Percentiles rank a stretch among this genome's conserved stretches.
Conservation (phyloP, 2,329 filamentous ascomycete genomes). For the Zymoseptoria ardabiliae region DNA sequence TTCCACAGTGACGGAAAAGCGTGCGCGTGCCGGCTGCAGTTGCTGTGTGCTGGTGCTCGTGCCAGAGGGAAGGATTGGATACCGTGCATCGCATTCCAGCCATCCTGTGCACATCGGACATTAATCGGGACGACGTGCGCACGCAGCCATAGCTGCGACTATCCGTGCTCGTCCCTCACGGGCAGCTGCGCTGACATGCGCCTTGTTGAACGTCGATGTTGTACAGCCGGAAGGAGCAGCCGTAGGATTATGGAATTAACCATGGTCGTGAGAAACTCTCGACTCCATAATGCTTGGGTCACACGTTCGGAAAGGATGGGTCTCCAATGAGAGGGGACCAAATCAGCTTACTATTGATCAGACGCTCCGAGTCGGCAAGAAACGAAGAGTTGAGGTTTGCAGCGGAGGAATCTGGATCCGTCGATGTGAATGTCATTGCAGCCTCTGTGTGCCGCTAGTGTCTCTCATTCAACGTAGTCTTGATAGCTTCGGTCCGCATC, state of each 20-base stretch:
- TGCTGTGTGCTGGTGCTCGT: slow-evolving; percentile 10
- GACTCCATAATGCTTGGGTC: slow-evolving; percentile 7
- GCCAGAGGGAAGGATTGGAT: slow-evolving; percentile 12
- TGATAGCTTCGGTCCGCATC: background rate
- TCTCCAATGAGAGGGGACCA: background rate
- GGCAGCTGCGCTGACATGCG: slow-evolving; percentile 24
- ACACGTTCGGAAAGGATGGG: background rate
- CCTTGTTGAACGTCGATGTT: slow-evolving; percentile 18
- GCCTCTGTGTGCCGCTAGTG: background rate
- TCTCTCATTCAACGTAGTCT: background rate
- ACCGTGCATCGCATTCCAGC: slow-evolving; percentile 13
- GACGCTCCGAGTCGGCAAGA: background rate
- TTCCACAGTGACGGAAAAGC: slow-evolving; percentile 20
- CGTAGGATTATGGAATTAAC: background rate
- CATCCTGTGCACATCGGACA: slow-evolving; percentile 13
- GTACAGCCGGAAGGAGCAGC: slow-evolving; percentile 15
- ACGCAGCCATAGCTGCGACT: slow-evolving; percentile 12
- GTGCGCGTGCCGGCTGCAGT: slow-evolving; percentile 18
- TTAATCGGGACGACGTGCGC: slow-evolving; percentile 11
- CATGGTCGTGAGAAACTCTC: slow-evolving; percentile 8
- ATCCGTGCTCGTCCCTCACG: slow-evolving; percentile 12
- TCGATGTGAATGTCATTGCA: slow-evolving; percentile 1
- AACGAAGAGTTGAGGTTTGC: background rate
- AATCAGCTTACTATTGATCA: background rate
- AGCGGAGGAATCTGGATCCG: background rate